phyloP scores from a whole-genome alignment of 768 basidiomycete genomes.

The Tylopilus subfusipes region DNA sequence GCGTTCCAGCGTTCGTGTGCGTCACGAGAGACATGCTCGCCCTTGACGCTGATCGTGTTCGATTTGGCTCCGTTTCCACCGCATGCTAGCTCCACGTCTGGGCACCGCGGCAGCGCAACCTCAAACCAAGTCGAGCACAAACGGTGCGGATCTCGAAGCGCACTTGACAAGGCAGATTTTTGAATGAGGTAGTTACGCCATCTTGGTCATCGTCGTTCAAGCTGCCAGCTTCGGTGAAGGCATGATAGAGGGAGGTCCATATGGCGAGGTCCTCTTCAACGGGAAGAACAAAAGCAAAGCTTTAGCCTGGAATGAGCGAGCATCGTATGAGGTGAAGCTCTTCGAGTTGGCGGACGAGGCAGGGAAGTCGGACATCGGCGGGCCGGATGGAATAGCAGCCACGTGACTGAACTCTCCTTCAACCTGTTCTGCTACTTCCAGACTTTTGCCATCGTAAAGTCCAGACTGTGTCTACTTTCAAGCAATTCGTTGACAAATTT shows the following conservation, averaged over 20 bases:
- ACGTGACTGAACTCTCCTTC: too few species aligned
- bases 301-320: conserved; percentile 63
- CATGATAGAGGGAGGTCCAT: conserved; percentile 31
- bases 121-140: conserved; percentile 38
- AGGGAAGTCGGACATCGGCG: not conserved
- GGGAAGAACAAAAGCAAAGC: conserved; percentile 36
- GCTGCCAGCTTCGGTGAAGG: not conserved
- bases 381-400: too few species aligned
- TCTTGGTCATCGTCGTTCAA: not conserved
- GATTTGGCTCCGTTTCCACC: not conserved
- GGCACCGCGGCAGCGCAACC: conserved; percentile 21
- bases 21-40: conserved; percentile 41
- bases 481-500: too few species aligned
- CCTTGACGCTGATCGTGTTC: conserved; percentile 39
- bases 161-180: conserved; percentile 21
- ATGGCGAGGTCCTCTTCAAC: conserved; percentile 35
- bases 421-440: too few species aligned
- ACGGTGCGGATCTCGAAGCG: conserved; percentile 36
- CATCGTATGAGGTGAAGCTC: conserved; percentile 60
- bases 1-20: conserved; percentile 51
- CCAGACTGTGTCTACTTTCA: too few species aligned
- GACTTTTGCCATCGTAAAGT: too few species aligned
- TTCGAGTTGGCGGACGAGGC: conserved; percentile 32
- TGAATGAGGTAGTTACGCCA: not conserved
- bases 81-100: not conserved